Percentiles rank a stretch among this genome's conserved stretches.
phyloP scores from a whole-genome alignment of 2,329 filamentous ascomycete species.

The Colletotrichum orchidophilum region DNA sequence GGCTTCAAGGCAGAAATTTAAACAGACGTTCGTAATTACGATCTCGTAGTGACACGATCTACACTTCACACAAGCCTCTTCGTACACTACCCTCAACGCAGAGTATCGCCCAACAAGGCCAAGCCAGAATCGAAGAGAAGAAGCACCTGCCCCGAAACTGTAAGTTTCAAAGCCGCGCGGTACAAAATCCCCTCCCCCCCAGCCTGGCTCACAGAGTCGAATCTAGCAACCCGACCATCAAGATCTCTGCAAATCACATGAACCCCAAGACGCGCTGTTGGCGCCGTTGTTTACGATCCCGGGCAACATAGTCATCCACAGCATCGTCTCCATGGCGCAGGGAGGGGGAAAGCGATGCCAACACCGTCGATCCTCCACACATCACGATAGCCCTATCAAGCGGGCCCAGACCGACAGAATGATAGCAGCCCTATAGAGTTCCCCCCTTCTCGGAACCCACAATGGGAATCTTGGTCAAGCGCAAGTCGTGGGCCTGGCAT shows the following conservation, averaged over 20 bases:
- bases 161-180: background rate
- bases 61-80: background rate
- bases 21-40: no score
- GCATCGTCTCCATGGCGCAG: background rate
- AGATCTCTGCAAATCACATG: background rate
- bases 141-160: background rate
- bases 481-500: background rate
- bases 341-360: background rate
- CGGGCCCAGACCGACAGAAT: background rate
- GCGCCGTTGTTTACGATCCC: background rate
- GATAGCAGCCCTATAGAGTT: background rate
- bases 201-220: background rate
- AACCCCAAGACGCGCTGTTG: background rate
- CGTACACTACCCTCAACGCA: background rate
- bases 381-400: background rate
- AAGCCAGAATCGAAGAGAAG: background rate
- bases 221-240: background rate
- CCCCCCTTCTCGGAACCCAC: background rate
- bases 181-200: background rate
- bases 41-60: background rate
- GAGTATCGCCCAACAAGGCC: background rate
- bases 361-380: conserved; percentile 6
- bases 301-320: background rate
- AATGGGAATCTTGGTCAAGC: background rate
- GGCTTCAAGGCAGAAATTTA: no score